These are phyloP conservation scores for Backusella morwellensis DNA, from an alignment of 192 early-diverging fungal genomes.

Conservation along the genomic window DNA sequence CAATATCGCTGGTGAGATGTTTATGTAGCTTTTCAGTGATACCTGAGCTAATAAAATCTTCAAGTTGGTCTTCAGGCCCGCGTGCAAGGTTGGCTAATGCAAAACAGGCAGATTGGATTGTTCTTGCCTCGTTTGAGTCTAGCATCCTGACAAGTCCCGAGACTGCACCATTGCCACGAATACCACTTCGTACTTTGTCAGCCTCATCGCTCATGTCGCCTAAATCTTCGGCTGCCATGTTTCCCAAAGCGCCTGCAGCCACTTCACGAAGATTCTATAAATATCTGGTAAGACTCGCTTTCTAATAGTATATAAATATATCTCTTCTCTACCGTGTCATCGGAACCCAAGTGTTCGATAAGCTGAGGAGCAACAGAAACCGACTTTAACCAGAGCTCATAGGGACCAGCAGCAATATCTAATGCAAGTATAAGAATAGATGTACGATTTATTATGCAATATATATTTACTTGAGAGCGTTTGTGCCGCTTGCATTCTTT, in stretches of 20 bases:
- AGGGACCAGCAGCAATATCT: conserved; percentile 39
- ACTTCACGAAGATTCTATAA: conserved; percentile 74
- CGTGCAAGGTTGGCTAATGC: conserved; percentile 71
- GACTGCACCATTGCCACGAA: conserved; percentile 75
- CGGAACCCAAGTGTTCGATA: conserved; percentile 18
- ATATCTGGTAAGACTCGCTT: neutral
- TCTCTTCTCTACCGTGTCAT: conserved; percentile 1
- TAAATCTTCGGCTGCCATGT: conserved; percentile 74
- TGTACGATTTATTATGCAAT: neutral
- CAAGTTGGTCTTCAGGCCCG: conserved; percentile 53
- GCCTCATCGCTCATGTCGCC: conserved; percentile 52
- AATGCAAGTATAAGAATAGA: conserved; percentile 6
- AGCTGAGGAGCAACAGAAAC: conserved; percentile 25
- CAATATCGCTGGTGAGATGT: conserved; percentile 46
- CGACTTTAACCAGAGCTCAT: conserved; percentile 28
- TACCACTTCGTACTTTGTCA: conserved; percentile 66
- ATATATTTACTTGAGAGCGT: conserved; percentile 25
- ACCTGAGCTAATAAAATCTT: conserved; percentile 47
- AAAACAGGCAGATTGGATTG: conserved; percentile 71
- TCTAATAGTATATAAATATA: neutral
- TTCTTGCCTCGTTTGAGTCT: conserved; percentile 50
- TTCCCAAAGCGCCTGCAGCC: conserved; percentile 91
- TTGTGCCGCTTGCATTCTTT: conserved; percentile 19
- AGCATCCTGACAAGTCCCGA: conserved; percentile 70
- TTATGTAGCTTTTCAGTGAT: conserved; percentile 45